These are phyloP conservation scores for Fusarium illudens DNA, from an alignment of 2,329 filamentous ascomycete species.

Conservation along the genomic window DNA sequence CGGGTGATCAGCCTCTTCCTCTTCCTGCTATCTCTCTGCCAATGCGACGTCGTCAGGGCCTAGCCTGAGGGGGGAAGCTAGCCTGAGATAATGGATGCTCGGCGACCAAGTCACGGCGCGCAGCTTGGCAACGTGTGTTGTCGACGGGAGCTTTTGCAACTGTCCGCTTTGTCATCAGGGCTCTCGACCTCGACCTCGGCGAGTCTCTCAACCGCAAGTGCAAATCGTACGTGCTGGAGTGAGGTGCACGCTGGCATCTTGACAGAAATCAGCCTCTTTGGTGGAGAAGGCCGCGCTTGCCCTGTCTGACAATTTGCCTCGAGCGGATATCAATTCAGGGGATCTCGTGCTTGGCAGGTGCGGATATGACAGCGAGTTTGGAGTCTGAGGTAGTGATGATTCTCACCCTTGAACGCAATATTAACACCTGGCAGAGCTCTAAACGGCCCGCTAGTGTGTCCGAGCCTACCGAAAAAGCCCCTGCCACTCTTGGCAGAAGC, in stretches of 20 bases:
- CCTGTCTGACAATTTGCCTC: constrained; percentile 40
- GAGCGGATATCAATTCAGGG: constrained; percentile 30
- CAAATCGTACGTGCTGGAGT: constrained; percentile 35
- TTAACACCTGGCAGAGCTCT: constrained; percentile 24
- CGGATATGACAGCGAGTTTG: no score
- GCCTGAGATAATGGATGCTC: neutral
- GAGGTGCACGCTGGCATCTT: constrained; percentile 27
- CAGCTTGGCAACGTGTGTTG: constrained; percentile 8
- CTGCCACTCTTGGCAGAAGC: constrained; percentile 37
- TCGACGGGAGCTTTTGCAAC: neutral
- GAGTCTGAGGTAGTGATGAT: neutral
- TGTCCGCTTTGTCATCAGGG: neutral
- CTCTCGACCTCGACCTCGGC: neutral
- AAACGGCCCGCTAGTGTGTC: constrained; percentile 34
- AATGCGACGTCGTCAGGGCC: constrained; percentile 1
- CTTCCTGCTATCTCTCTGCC: neutral
- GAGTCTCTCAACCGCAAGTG: constrained; percentile 14
- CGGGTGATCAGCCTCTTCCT: neutral
- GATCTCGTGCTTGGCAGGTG: constrained; percentile 19
- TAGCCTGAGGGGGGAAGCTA: neutral
- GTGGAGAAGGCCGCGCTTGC: constrained; percentile 31
- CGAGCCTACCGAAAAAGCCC: constrained; percentile 37
- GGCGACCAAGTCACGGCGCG: constrained; percentile 13
- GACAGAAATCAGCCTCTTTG: constrained; percentile 34
- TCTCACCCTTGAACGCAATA: constrained; percentile 7